Evolutionary conservation across 129 eudicot genomes (phyloP), one percentile per base, ranked within the genome.

Genomic region (Flaveria trinervia): DNA sequence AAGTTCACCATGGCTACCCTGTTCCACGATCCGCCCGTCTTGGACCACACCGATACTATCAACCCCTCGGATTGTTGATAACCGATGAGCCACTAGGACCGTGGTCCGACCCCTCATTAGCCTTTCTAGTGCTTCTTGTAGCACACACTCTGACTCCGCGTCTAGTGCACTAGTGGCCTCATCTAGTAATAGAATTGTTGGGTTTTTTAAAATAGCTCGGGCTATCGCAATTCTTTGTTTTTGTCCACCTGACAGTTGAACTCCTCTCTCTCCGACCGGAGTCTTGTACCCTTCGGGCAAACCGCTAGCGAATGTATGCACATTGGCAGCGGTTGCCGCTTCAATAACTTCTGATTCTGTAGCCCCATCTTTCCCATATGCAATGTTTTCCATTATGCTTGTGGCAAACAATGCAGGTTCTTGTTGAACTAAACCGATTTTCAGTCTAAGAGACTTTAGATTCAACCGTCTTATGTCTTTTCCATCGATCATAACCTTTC

Each of bases 151-250:
- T 0, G 98, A 93, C 74, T 93, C 98, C 0, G 96, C 96, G 15
- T 94, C 98, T 0, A 91, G 83, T 1, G 98, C 98, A 46, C 98
- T 93, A 1, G 98, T 93, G 28, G 98, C 98, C 74, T 93, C 98
- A 30, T 93, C 98, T 12, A 93, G 82, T 43, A 93, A 68, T 1
- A 93, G 92, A 10, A 93, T 93, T 9, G 96, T 75, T 0, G 98
- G 98, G 75, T 93, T 88, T 80, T 93, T 93, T 0, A 93, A 79
- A 75, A 93, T 90, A 0, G 98, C 97, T 5, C 98, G 87, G 11
- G 98, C 98, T 20, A 93, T 93, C 1, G 98, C 97, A 14, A 93
- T 88, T 30, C 98, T 76, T 80, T 93, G 98, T 68, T 91, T 92
- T 71, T 93, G 98, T n/a, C 98, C 98, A 2, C 98, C 98, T 0